phyloP scores from a whole-genome alignment of 148 eudicot species.

The Silene uniflora region DNA sequence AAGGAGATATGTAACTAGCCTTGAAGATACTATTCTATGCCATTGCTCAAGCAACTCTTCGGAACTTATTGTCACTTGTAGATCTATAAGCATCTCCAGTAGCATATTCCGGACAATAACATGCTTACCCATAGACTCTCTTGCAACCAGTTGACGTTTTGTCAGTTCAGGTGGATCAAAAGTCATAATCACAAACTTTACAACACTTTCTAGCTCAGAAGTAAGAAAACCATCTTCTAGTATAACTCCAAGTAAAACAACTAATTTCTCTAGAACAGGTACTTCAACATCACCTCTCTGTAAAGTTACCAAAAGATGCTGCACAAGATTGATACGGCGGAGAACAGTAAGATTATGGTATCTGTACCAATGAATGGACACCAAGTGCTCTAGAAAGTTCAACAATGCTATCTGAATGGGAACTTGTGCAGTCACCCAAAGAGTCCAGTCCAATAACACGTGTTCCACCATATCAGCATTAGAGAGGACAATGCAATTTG shows the following conservation, averaged over 20 bases:
- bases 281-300: constrained; percentile 99
- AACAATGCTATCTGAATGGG: constrained; percentile 83
- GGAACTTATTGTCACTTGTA: constrained; percentile 80
- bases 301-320: constrained; percentile 86
- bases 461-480: constrained; percentile 99
- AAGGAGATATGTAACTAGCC: constrained; percentile 76
- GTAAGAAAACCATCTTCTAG: constrained; percentile 93
- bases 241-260: constrained; percentile 90
- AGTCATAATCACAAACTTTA: constrained; percentile 94
- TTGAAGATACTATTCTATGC: constrained; percentile 94
- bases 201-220: constrained; percentile 90
- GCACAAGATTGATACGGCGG: constrained; percentile 90
- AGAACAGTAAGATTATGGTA: constrained; percentile 93
- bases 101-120: constrained; percentile 98
- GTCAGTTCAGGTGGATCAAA: constrained; percentile 85
- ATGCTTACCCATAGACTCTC: constrained; percentile 99
- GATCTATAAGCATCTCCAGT: constrained; percentile 97
- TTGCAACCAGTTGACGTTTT: constrained; percentile 46
- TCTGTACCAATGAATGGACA: constrained; percentile 99
- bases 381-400: constrained; percentile 95
- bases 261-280: constrained; percentile 92
- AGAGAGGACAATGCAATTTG: constrained; percentile 95
- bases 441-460: constrained; percentile 96
- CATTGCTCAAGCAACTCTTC: constrained; percentile 96
- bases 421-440: constrained; percentile 92